Conservation (phyloP, 2,329 filamentous ascomycete species). For the Pseudogymnoascus sp. region DNA sequence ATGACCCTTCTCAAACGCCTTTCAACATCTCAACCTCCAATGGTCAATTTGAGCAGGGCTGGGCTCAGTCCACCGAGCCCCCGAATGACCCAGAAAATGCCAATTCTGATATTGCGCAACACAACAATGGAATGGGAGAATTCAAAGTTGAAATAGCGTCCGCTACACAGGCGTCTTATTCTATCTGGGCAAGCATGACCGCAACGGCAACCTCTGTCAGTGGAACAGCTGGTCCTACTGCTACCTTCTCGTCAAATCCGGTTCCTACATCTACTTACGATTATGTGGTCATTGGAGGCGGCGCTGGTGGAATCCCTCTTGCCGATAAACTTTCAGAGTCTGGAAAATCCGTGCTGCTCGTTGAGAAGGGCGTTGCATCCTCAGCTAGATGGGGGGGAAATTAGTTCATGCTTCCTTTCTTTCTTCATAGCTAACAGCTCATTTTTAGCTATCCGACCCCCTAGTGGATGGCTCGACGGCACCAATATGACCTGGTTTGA, state of each 20-base stretch:
- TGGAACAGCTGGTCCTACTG: constrained; percentile 32
- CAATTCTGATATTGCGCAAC: constrained; percentile 40
- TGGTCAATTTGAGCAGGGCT: constrained; percentile 42
- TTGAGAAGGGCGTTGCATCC: constrained; percentile 52
- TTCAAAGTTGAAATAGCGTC: constrained; percentile 38
- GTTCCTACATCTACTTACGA: constrained; percentile 40
- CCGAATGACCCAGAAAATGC: constrained; percentile 35
- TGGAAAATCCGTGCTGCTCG: constrained; percentile 55
- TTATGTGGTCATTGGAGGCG: constrained; percentile 46
- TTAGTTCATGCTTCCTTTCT: constrained; percentile 16
- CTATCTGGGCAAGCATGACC: constrained; percentile 25
- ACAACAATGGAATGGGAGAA: constrained; percentile 46
- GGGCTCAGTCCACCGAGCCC: constrained; percentile 39
- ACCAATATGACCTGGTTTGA: constrained; percentile 62
- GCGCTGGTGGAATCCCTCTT: constrained; percentile 45
- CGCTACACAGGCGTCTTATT: constrained; percentile 34
- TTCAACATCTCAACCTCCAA: constrained; percentile 35
- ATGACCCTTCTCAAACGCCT: constrained; percentile 37
- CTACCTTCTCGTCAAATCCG: constrained; percentile 37
- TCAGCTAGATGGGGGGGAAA: constrained; percentile 55
- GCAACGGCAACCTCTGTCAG: constrained; percentile 20
- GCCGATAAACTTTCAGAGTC: constrained; percentile 51
- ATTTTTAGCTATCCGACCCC: constrained; percentile 19
- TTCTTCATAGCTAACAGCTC: constrained; percentile 11
- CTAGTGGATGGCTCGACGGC: constrained; percentile 48